Percentiles rank a stretch among this genome's conserved stretches.
Evolutionary conservation across 345 rosid species (phyloP).

Genomic region (Excoecaria agallocha): DNA sequence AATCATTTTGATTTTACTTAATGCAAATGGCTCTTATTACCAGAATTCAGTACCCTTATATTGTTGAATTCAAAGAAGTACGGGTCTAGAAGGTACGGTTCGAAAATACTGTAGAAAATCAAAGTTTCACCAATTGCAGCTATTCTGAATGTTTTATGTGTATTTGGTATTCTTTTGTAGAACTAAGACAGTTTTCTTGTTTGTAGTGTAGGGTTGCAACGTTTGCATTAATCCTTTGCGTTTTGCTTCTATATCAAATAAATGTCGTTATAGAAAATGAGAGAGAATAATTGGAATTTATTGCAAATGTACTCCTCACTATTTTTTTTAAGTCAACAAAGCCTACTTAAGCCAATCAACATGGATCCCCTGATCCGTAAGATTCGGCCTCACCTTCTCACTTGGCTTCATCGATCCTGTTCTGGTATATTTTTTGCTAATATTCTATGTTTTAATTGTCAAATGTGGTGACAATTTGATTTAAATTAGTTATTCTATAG

Average conservation of each 20-base stretch:
- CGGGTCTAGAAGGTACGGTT: slow-evolving; percentile 89
- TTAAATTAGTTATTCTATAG: not conserved
- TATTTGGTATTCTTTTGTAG: not conserved
- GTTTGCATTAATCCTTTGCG: too few relatives aligned
- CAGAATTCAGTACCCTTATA: slow-evolving; percentile 82
- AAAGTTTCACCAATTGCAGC: not conserved
- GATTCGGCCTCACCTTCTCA: slow-evolving; percentile 50
- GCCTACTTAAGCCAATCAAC: too few relatives aligned
- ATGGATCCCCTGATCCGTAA: slow-evolving; percentile 60
- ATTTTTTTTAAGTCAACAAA: not conserved
- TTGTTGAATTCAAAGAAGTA: slow-evolving; percentile 97
- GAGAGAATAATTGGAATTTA: too few relatives aligned
- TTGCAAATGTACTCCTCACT: not conserved
- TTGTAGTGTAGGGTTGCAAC: slow-evolving; percentile 77
- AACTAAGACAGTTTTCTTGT: too few relatives aligned
- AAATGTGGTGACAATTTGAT: too few relatives aligned
- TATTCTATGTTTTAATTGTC: too few relatives aligned
- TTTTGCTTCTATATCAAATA: too few relatives aligned
- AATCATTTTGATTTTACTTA: slow-evolving; percentile 6
- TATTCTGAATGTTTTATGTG: not conserved
- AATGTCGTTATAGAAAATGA: too few relatives aligned
- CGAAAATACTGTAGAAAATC: not conserved
- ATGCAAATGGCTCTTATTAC: slow-evolving; percentile 90
- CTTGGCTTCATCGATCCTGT: slow-evolving; percentile 76
- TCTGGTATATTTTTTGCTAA: slow-evolving; percentile 40